phyloP scores from a whole-genome alignment of 192 early-diverging fungal genomes.

The Phycomyces blakesleeanus region DNA sequence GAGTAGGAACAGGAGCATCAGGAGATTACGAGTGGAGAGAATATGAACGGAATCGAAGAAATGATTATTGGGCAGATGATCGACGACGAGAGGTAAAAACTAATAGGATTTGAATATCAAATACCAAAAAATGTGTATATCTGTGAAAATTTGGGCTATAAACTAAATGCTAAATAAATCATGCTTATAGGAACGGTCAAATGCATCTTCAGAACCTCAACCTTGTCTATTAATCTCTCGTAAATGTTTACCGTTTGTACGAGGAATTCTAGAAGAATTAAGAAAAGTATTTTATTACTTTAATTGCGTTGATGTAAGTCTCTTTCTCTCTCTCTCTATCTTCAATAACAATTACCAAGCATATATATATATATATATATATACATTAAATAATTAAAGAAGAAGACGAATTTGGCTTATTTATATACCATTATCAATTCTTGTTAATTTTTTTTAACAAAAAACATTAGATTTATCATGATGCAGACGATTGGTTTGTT shows the following conservation, averaged over 20 bases:
- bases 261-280: constrained; percentile 45
- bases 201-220: not conserved
- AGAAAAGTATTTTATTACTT: constrained; percentile 44
- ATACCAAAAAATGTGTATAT: too few relatives aligned
- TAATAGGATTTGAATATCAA: too few relatives aligned
- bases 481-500: constrained; percentile 52
- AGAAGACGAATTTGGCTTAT: too few relatives aligned
- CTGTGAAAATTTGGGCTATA: too few relatives aligned
- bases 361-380: too few relatives aligned
- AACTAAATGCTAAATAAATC: too few relatives aligned
- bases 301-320: constrained; percentile 42
- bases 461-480: constrained; percentile 43
- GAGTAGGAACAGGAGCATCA: too few relatives aligned
- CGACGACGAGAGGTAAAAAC: constrained; percentile 1
- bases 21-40: not conserved
- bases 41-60: not conserved
- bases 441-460: too few relatives aligned
- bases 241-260: constrained; percentile 38
- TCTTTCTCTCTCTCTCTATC: too few relatives aligned
- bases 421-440: too few relatives aligned
- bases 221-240: not conserved
- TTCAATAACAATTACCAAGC: not conserved
- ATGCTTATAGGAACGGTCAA: constrained; percentile 1
- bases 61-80: constrained; percentile 5
- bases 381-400: too few relatives aligned